Evolutionary conservation across 176 grass and related monocot genomes (phyloP).

Genomic region (Oryza coarctata): DNA sequence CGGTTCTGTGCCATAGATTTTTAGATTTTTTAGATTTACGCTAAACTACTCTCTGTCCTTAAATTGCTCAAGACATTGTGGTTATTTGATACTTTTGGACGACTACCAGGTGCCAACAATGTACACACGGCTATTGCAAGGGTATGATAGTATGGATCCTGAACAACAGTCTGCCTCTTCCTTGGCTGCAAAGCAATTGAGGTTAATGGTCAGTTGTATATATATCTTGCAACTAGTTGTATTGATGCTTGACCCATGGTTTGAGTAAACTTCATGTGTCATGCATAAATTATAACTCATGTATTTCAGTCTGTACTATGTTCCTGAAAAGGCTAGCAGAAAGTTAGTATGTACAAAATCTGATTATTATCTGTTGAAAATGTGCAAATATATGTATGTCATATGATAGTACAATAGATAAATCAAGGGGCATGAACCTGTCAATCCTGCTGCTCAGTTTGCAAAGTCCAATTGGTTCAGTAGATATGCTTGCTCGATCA

Average conservation of each 20-base stretch:
- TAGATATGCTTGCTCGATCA: constrained; percentile 11
- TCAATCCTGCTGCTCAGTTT: background rate
- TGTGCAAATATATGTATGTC: background rate
- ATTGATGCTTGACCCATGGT: background rate
- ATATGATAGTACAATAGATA: background rate
- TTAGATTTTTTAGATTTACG: background rate
- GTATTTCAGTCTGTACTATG: background rate
- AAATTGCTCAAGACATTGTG: constrained; percentile 17
- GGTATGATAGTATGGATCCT: constrained; percentile 80
- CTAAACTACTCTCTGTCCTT: background rate
- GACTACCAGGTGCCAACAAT: constrained; percentile 89
- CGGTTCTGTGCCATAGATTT: constrained; percentile 5
- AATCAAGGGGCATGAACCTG: background rate
- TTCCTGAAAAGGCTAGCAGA: background rate
- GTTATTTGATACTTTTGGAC: constrained; percentile 31
- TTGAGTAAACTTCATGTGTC: background rate
- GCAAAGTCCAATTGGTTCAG: background rate
- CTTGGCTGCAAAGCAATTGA: constrained; percentile 75
- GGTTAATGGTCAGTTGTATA: constrained; percentile 75
- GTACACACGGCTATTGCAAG: constrained; percentile 89
- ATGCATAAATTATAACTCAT: background rate
- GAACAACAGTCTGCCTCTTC: constrained; percentile 66
- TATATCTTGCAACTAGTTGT: constrained; percentile 3
- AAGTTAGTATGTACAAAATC: background rate
- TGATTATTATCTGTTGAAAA: background rate